phyloP scores from a whole-genome alignment of 73 alveolate species.

The Uronychia binucleata region DNA sequence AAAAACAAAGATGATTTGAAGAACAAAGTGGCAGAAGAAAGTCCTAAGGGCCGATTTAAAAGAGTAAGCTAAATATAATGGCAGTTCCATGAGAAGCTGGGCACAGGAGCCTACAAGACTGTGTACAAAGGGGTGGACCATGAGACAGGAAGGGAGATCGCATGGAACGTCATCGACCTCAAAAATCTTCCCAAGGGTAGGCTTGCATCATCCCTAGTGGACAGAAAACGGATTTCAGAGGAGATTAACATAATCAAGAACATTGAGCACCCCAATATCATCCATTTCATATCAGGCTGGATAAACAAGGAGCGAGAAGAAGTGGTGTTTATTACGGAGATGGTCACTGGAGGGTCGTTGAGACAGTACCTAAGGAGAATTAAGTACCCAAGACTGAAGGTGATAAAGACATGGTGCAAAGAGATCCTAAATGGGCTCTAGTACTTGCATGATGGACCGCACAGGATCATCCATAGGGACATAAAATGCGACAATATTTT shows the following conservation, averaged over 20 bases:
- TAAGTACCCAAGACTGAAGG: constrained; percentile 88
- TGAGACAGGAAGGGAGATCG: constrained; percentile 97
- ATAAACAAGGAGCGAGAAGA: constrained; percentile 85
- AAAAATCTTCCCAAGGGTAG: constrained; percentile 73
- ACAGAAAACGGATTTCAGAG: constrained; percentile 86
- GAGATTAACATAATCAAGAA: constrained; percentile 87
- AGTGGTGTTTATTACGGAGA: constrained; percentile 96
- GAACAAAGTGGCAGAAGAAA: constrained; percentile 76
- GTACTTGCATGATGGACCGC: constrained; percentile 91
- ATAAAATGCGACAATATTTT: constrained; percentile 97
- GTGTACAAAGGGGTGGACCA: constrained; percentile 95
- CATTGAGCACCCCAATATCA: constrained; percentile 94
- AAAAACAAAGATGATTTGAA: constrained; percentile 9
- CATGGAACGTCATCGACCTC: constrained; percentile 96
- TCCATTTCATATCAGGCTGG: constrained; percentile 93
- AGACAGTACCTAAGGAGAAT: constrained; percentile 76
- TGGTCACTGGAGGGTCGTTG: constrained; percentile 94
- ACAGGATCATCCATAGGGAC: constrained; percentile 96
- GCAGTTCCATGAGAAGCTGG: constrained; percentile 87
- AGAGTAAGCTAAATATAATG: constrained; percentile 43
- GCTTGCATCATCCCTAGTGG: constrained; percentile 24
- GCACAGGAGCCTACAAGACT: constrained; percentile 95
- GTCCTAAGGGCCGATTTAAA: constrained; percentile 93
- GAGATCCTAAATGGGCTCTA: constrained; percentile 91
- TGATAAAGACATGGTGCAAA: constrained; percentile 94